These are phyloP conservation scores for Russula sp. DNA, from an alignment of 768 basidiomycete genomes.

Conservation along the genomic window DNA sequence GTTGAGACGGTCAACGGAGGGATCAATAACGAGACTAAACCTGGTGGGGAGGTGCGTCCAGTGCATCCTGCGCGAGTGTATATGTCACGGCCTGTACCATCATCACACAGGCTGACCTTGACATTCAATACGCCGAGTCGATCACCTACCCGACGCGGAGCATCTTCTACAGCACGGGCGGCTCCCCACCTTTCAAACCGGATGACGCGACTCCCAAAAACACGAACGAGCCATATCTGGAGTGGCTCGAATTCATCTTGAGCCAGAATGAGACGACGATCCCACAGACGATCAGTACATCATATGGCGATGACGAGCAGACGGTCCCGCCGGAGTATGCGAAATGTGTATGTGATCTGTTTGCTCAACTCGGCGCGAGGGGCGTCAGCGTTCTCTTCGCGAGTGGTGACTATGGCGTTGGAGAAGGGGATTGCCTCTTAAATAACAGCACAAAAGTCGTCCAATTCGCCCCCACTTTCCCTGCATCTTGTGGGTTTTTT, in stretches of 20 bases:
- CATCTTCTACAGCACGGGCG: constrained; percentile 58
- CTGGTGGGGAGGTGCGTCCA: constrained; percentile 46
- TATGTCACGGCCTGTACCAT: not conserved
- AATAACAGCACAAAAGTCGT: constrained; percentile 30
- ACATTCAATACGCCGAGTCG: constrained; percentile 32
- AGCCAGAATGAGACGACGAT: too few relatives aligned
- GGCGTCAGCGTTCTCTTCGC: constrained; percentile 59
- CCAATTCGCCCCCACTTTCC: constrained; percentile 34
- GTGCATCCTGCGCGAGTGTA: too few relatives aligned
- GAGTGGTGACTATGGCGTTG: constrained; percentile 58
- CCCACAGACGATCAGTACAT: constrained; percentile 55
- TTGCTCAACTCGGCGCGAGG: constrained; percentile 52
- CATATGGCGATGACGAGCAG: constrained; percentile 55
- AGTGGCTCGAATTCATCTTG: too few relatives aligned
- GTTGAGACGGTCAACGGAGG: too few relatives aligned
- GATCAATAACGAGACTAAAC: constrained; percentile 30
- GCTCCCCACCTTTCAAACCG: constrained; percentile 52
- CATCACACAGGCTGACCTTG: constrained; percentile 28
- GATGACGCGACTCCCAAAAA: constrained; percentile 35
- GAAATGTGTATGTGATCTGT: constrained; percentile 47
- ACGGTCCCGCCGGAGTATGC: constrained; percentile 55
- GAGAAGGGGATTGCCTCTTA: constrained; percentile 44
- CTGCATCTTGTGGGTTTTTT: constrained; percentile 33
- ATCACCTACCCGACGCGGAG: constrained; percentile 48
- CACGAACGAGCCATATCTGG: constrained; percentile 60